Evolutionary conservation across 1,284 basidiomycete genomes (phyloP).

Genomic region (Vanrija humicola): DNA sequence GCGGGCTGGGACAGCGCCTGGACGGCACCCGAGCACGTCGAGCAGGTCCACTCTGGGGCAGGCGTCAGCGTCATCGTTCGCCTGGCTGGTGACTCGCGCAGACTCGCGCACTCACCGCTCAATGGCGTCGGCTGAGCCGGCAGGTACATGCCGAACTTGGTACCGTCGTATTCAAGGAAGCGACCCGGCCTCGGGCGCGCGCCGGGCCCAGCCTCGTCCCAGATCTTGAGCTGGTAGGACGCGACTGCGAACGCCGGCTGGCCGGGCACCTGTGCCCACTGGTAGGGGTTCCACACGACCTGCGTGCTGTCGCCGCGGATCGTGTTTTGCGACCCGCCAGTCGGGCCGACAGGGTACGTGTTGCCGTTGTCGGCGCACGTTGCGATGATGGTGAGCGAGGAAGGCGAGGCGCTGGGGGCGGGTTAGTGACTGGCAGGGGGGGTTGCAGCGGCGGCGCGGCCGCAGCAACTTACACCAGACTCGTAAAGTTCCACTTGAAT

Average conservation of each 20-base stretch:
- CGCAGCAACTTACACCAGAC: constrained; percentile 21
- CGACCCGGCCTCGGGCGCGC: constrained; percentile 61
- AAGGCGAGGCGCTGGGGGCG: constrained; percentile 55
- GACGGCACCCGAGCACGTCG: constrained; percentile 59
- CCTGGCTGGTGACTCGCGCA: background rate
- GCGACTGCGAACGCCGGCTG: constrained; percentile 66
- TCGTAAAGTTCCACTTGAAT: constrained; percentile 87
- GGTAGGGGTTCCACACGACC: constrained; percentile 76
- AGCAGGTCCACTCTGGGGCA: constrained; percentile 61
- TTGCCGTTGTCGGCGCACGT: constrained; percentile 73
- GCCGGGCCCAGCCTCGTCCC: constrained; percentile 68
- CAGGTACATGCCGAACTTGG: constrained; percentile 80
- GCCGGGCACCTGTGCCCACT: constrained; percentile 64
- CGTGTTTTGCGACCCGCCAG: constrained; percentile 56
- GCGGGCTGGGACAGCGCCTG: constrained; percentile 57
- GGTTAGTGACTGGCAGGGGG: background rate
- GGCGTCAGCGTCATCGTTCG: too few species aligned
- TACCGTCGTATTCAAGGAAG: constrained; percentile 64
- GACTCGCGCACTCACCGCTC: constrained; percentile 55
- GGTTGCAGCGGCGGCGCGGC: background rate
- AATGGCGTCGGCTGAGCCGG: constrained; percentile 74
- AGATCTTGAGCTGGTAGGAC: constrained; percentile 72
- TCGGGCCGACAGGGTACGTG: constrained; percentile 80
- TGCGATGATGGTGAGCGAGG: constrained; percentile 72
- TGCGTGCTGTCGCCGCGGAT: constrained; percentile 59